These are phyloP conservation scores for Monosporascus sp. DNA, from an alignment of 2,329 filamentous ascomycete genomes.

Conservation along the genomic window DNA sequence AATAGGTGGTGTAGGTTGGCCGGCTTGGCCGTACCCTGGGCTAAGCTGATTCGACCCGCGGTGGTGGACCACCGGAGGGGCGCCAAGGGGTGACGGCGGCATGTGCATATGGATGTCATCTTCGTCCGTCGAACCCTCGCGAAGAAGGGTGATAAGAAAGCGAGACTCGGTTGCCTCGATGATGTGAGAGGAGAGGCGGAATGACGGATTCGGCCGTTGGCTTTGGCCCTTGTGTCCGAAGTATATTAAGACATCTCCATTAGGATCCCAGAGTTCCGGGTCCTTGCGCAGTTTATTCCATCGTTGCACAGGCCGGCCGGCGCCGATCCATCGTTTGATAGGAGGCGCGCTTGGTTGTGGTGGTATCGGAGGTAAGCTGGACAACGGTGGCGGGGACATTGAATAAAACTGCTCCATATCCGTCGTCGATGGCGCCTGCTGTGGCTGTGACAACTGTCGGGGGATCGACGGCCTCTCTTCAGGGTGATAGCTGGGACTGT, in stretches of 20 bases:
- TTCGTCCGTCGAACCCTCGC: slow-evolving; percentile 43
- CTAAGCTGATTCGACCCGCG: slow-evolving; percentile 23
- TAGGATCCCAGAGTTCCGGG: slow-evolving; percentile 55
- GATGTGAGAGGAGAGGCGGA: slow-evolving; percentile 53
- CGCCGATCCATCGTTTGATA: slow-evolving; percentile 49
- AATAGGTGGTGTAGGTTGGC: slow-evolving; percentile 37
- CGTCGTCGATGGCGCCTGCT: slow-evolving; percentile 10
- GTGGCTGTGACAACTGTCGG: slow-evolving; percentile 11
- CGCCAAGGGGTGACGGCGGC: slow-evolving; percentile 37
- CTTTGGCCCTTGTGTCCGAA: slow-evolving; percentile 41
- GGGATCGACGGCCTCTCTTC: slow-evolving; percentile 19
- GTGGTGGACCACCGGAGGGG: slow-evolving; percentile 33
- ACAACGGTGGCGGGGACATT: slow-evolving; percentile 35
- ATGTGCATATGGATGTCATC: slow-evolving; percentile 33
- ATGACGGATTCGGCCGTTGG: slow-evolving; percentile 44
- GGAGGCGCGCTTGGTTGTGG: slow-evolving; percentile 26
- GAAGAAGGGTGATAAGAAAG: slow-evolving; percentile 46
- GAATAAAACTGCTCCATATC: slow-evolving; percentile 18
- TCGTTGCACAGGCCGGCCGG: slow-evolving; percentile 40
- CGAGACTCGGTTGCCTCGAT: slow-evolving; percentile 53
- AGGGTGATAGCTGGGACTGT: slow-evolving; percentile 11
- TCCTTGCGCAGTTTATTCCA: slow-evolving; percentile 57
- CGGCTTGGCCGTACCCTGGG: slow-evolving; percentile 19
- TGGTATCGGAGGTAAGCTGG: slow-evolving; percentile 39
- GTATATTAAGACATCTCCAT: slow-evolving; percentile 55